Percentiles rank a stretch among this genome's conserved stretches.
Evolutionary conservation across 1,139 yeast genomes (phyloP).

Genomic region (Geotrichum carabidarum): DNA sequence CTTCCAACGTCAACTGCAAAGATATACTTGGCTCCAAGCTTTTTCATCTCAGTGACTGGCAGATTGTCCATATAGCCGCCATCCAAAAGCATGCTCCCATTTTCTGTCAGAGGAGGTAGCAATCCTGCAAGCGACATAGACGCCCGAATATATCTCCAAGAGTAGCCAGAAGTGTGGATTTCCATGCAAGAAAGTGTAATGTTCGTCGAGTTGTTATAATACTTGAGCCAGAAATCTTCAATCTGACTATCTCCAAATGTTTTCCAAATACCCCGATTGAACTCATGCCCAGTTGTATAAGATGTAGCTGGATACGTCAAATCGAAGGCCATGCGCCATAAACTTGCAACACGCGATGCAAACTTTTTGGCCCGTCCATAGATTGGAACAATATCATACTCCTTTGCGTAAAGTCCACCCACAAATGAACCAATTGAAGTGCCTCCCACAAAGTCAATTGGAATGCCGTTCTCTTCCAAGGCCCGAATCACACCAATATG

Average conservation of each 20-base stretch:
- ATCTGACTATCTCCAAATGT: conserved; percentile 86
- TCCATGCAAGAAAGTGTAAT: conserved; percentile 95
- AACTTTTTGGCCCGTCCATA: conserved; percentile 87
- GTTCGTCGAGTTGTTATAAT: conserved; percentile 86
- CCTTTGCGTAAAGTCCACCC: conserved; percentile 91
- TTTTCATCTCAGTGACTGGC: conserved; percentile 82
- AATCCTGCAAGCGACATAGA: conserved; percentile 96
- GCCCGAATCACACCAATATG: conserved; percentile 89
- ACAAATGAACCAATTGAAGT: conserved; percentile 94
- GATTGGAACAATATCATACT: conserved; percentile 83
- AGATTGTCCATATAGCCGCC: conserved; percentile 95
- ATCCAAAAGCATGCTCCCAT: conserved; percentile 88
- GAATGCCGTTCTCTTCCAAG: conserved; percentile 87
- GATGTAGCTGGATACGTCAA: conserved; percentile 91
- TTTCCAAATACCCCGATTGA: conserved; percentile 95
- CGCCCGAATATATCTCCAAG: conserved; percentile 94
- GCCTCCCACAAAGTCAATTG: conserved; percentile 91
- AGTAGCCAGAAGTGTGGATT: conserved; percentile 83
- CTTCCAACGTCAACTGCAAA: conserved; percentile 97
- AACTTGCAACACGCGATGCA: conserved; percentile 71
- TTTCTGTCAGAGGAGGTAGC: conserved; percentile 73
- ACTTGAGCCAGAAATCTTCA: conserved; percentile 93
- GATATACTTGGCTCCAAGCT: conserved; percentile 78
- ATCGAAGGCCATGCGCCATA: conserved; percentile 82
- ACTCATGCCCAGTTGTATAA: conserved; percentile 94